These are phyloP conservation scores for Amphicarpaea edgeworthii DNA, from an alignment of 306 rosid species.

Conservation along the genomic window DNA sequence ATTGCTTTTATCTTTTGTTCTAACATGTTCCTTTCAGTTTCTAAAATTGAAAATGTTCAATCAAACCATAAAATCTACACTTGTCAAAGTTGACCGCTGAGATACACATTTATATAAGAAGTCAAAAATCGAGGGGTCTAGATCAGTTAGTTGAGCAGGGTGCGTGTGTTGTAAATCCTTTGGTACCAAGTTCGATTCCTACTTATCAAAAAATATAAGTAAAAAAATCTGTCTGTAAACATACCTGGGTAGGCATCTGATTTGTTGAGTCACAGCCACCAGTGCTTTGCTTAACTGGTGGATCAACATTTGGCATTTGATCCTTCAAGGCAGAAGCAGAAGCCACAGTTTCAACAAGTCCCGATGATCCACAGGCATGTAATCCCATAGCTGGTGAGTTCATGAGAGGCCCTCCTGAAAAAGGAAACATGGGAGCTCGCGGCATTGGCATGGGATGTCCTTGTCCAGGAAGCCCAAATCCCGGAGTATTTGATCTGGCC, in stretches of 20 bases:
- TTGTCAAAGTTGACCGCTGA: not conserved
- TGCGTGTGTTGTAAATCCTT: too few relatives aligned
- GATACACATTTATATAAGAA: not conserved
- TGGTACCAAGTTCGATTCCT: too few relatives aligned
- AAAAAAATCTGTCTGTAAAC: slow-evolving; percentile 33
- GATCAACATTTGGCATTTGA: slow-evolving; percentile 53
- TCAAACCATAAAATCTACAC: slow-evolving; percentile 1
- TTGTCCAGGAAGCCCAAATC: slow-evolving; percentile 78
- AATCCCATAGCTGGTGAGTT: slow-evolving; percentile 55
- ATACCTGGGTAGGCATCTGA: slow-evolving; percentile 68
- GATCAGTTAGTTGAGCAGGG: too few relatives aligned
- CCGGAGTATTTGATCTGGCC: slow-evolving; percentile 69
- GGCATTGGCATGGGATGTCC: slow-evolving; percentile 74
- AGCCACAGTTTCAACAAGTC: slow-evolving; percentile 58
- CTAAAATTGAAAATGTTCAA: slow-evolving; percentile 5
- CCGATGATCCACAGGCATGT: slow-evolving; percentile 57
- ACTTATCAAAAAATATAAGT: too few relatives aligned
- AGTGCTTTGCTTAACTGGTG: slow-evolving; percentile 53
- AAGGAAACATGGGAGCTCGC: slow-evolving; percentile 54
- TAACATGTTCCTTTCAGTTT: not conserved
- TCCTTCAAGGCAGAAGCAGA: slow-evolving; percentile 68
- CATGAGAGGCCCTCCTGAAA: slow-evolving; percentile 68
- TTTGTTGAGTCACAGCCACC: slow-evolving; percentile 56
- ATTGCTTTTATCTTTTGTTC: slow-evolving; percentile 1
- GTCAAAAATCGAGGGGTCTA: too few relatives aligned